phyloP scores from a whole-genome alignment of 345 rosid genomes.

The Euphorbia peplus region DNA sequence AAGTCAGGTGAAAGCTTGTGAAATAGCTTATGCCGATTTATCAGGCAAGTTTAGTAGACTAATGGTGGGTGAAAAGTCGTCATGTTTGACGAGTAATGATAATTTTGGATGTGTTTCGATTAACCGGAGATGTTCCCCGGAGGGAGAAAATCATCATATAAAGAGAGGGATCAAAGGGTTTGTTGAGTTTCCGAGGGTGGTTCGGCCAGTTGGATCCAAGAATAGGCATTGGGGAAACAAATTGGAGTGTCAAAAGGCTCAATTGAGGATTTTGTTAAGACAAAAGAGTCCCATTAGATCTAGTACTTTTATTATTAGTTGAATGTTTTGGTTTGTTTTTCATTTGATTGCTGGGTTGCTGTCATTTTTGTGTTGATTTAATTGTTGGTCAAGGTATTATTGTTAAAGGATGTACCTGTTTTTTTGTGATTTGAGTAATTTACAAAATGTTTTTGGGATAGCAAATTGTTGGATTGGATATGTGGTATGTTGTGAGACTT shows the following conservation, averaged over 20 bases:
- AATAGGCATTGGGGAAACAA: constrained; percentile 74
- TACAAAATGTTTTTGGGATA: constrained; percentile 9
- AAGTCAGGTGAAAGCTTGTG: too few species aligned
- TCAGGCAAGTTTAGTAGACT: constrained; percentile 35
- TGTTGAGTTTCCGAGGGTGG: constrained; percentile 74
- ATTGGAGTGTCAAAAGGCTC: constrained; percentile 78
- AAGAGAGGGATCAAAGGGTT: constrained; percentile 85
- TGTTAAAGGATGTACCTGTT: neutral
- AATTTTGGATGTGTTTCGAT: constrained; percentile 15
- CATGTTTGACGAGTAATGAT: constrained; percentile 18
- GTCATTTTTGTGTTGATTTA: constrained; percentile 13
- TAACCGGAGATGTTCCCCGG: constrained; percentile 41
- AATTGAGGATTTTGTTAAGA: constrained; percentile 66
- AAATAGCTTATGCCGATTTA: constrained; percentile 15
- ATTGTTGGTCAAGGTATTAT: constrained; percentile 9
- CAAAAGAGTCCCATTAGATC: constrained; percentile 53
- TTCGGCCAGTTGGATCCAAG: constrained; percentile 65
- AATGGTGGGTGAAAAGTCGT: constrained; percentile 24
- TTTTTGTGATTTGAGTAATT: neutral
- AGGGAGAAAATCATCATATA: constrained; percentile 78
- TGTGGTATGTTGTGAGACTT: neutral
- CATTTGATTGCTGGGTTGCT: constrained; percentile 3
- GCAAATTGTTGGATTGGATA: constrained; percentile 5
- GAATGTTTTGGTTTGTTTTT: neutral
- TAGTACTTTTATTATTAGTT: constrained; percentile 32